Conservation (phyloP, 257 asterid genomes). For the Fraxinus anomala region DNA sequence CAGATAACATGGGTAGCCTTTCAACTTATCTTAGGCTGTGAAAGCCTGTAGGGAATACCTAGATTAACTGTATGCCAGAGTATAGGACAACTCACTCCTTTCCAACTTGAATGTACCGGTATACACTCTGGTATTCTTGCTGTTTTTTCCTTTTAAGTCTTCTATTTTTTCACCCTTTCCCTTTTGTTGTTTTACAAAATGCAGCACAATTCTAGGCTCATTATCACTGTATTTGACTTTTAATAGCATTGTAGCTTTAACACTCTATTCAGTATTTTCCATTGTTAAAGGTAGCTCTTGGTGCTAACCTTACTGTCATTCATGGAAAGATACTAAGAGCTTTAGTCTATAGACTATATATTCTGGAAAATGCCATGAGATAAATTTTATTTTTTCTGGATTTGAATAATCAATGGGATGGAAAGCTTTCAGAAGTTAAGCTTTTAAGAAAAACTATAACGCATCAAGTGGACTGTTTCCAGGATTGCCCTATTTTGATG, state of each 20-base stretch:
- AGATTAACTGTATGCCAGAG: conserved; percentile 22
- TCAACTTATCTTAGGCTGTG: conserved; percentile 16
- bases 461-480: background rate
- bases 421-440: background rate
- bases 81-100: conserved; percentile 18
- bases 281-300: background rate
- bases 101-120: conserved; percentile 3
- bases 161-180: background rate
- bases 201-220: background rate
- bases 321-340: background rate
- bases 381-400: no score
- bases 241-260: background rate
- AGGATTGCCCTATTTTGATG: background rate
- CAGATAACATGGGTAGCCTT: conserved; percentile 10
- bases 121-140: background rate
- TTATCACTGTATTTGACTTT: background rate
- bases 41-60: conserved; percentile 14
- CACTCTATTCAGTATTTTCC: background rate
- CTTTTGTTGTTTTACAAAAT: background rate
- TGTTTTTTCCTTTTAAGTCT: no score
- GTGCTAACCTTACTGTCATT: background rate
- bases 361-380: background rate
- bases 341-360: background rate
- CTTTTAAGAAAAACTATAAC: background rate
- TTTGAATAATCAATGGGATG: background rate